Evolutionary conservation across 495 filamentous ascomycete genomes (phyloP).

Genomic region (Aspergillus indologenus): DNA sequence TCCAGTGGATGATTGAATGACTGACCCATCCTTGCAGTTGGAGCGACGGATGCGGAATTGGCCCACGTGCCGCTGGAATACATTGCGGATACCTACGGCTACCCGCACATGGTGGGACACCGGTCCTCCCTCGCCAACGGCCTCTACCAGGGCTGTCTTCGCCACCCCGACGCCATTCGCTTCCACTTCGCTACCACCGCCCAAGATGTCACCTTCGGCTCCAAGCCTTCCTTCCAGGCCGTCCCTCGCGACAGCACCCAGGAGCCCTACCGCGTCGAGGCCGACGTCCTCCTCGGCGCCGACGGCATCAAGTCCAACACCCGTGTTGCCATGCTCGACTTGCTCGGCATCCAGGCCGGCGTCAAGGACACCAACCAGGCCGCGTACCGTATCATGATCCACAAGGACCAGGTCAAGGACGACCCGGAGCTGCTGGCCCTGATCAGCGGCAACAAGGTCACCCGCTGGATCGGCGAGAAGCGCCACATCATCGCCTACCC

Average conservation of each 20-base stretch:
- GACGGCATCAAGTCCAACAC: slow-evolving; percentile 72
- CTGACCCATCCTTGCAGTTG: slow-evolving; percentile 43
- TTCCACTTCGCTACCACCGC: slow-evolving; percentile 64
- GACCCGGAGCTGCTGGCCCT: slow-evolving; percentile 68
- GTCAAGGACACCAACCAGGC: slow-evolving; percentile 73
- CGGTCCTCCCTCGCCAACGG: slow-evolving; percentile 66
- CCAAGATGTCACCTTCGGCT: slow-evolving; percentile 51
- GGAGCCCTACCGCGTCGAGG: slow-evolving; percentile 49
- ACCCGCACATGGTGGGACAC: slow-evolving; percentile 78
- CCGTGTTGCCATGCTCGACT: slow-evolving; percentile 58
- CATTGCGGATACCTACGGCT: slow-evolving; percentile 64
- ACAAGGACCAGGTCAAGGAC: slow-evolving; percentile 59
- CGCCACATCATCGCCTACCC: slow-evolving; percentile 84
- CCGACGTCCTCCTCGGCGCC: slow-evolving; percentile 67
- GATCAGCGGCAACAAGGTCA: slow-evolving; percentile 63
- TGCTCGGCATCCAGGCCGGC: slow-evolving; percentile 50
- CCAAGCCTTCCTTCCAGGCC: slow-evolving; percentile 53
- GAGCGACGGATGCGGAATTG: slow-evolving; percentile 63
- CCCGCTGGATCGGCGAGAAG: slow-evolving; percentile 74
- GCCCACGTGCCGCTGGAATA: slow-evolving; percentile 66
- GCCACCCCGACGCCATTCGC: slow-evolving; percentile 56
- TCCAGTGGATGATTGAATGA: not conserved
- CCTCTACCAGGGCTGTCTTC: slow-evolving; percentile 64
- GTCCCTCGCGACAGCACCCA: slow-evolving; percentile 52
- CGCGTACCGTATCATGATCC: slow-evolving; percentile 83